phyloP scores from a whole-genome alignment of 208 protist species.

The Trypanosoma congolense region DNA sequence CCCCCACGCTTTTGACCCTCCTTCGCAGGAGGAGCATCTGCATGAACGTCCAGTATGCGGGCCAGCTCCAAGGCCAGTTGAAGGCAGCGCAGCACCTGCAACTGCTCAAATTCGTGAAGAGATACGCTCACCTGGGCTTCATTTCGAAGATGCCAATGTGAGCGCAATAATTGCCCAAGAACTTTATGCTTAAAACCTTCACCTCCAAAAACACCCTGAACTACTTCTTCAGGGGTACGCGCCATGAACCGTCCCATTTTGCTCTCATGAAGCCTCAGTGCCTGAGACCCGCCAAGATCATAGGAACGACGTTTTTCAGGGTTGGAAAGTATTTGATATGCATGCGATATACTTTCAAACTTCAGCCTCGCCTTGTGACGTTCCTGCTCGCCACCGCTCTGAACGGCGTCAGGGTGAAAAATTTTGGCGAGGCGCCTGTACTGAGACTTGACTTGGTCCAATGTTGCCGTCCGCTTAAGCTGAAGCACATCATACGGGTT shows the following conservation, averaged over 20 bases:
- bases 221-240: constrained; percentile 74
- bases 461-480: constrained; percentile 53
- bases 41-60: constrained; percentile 74
- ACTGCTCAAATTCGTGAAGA: constrained; percentile 74
- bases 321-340: constrained; percentile 86
- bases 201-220: constrained; percentile 83
- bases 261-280: constrained; percentile 56
- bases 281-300: constrained; percentile 60
- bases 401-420: constrained; percentile 79
- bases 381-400: constrained; percentile 38
- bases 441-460: constrained; percentile 66
- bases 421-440: constrained; percentile 87
- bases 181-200: constrained; percentile 57
- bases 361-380: constrained; percentile 37
- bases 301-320: constrained; percentile 76
- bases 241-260: constrained; percentile 68
- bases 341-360: constrained; percentile 68
- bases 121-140: constrained; percentile 82
- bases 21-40: constrained; percentile 24
- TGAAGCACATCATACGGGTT: constrained; percentile 77
- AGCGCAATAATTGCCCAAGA: constrained; percentile 65
- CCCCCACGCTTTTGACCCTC: background rate
- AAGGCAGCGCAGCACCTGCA: constrained; percentile 74
- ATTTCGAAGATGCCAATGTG: constrained; percentile 75
- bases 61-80: constrained; percentile 65